Evolutionary conservation across 768 basidiomycete genomes (phyloP).

Genomic region (Gymnopilus junonius): DNA sequence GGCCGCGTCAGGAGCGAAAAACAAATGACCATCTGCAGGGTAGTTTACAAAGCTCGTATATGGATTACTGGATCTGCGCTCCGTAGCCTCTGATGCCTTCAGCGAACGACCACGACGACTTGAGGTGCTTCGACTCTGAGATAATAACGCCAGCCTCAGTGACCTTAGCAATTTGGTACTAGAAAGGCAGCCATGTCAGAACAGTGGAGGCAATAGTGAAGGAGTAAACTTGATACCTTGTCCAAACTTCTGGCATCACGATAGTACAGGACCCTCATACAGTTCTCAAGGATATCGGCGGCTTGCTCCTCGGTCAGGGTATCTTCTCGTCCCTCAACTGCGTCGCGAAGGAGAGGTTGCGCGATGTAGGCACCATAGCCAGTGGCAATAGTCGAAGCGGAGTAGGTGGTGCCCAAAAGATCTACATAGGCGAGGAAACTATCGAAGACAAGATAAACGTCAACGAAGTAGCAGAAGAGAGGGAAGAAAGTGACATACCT

Average conservation of each 20-base stretch:
- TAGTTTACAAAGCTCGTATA: slow-evolving; percentile 21
- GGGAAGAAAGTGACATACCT: slow-evolving; percentile 50
- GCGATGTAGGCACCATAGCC: slow-evolving; percentile 95
- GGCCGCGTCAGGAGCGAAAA: not conserved
- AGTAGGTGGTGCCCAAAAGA: slow-evolving; percentile 94
- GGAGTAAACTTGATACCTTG: slow-evolving; percentile 62
- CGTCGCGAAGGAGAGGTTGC: slow-evolving; percentile 88
- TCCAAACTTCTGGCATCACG: slow-evolving; percentile 94
- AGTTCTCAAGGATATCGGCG: slow-evolving; percentile 73
- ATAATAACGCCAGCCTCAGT: slow-evolving; percentile 77
- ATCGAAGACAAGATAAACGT: slow-evolving; percentile 2
- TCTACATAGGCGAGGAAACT: slow-evolving; percentile 96
- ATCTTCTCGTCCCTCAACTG: slow-evolving; percentile 83
- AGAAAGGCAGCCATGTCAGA: not conserved
- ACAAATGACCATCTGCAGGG: not conserved
- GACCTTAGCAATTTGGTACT: slow-evolving; percentile 97
- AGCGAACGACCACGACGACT: slow-evolving; percentile 91
- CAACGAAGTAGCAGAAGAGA: not conserved
- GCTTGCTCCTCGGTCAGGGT: slow-evolving; percentile 81
- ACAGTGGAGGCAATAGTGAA: not conserved
- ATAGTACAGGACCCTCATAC: slow-evolving; percentile 95
- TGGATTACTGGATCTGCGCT: slow-evolving; percentile 80
- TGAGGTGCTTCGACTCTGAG: slow-evolving; percentile 73
- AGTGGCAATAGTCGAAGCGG: slow-evolving; percentile 91
- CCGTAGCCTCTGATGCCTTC: slow-evolving; percentile 93